These are phyloP conservation scores for Rhododendron henanense DNA, from an alignment of 148 eudicot species.

Conservation along the genomic window DNA sequence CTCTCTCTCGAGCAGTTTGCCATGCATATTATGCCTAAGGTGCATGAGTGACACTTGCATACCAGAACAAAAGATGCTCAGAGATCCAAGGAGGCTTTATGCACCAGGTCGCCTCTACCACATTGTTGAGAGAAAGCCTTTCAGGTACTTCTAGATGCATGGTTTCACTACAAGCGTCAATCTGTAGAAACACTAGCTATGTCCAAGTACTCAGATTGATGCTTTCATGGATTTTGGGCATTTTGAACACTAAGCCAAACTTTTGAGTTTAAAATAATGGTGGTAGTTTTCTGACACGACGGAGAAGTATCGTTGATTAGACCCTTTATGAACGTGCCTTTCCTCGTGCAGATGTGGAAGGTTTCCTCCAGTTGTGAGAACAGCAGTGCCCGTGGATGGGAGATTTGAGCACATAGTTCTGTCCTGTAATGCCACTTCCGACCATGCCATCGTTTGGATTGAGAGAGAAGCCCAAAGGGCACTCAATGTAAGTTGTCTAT, in stretches of 20 bases:
- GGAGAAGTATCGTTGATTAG: not conserved
- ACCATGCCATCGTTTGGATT: slow-evolving; percentile 85
- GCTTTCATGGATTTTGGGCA: slow-evolving; percentile 6
- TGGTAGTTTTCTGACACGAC: not conserved
- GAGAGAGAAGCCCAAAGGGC: slow-evolving; percentile 86
- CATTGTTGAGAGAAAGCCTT: slow-evolving; percentile 93
- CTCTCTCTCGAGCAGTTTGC: slow-evolving; percentile 54
- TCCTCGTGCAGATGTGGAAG: slow-evolving; percentile 68
- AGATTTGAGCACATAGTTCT: slow-evolving; percentile 96
- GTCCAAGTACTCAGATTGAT: not conserved
- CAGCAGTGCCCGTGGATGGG: slow-evolving; percentile 98
- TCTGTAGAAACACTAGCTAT: not conserved
- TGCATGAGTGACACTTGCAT: slow-evolving; percentile 92
- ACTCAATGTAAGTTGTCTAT: slow-evolving; percentile 54
- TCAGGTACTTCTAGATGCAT: slow-evolving; percentile 43
- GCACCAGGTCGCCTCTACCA: slow-evolving; percentile 98
- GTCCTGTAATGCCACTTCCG: slow-evolving; percentile 91
- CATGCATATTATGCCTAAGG: slow-evolving; percentile 81
- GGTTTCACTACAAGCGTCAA: not conserved
- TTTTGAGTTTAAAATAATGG: not conserved
- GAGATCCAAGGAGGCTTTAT: slow-evolving; percentile 91
- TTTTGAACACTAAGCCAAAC: not conserved
- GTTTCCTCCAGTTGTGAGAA: slow-evolving; percentile 88
- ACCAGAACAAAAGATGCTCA: slow-evolving; percentile 74
- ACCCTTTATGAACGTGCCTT: not conserved